These are phyloP conservation scores for Xylaria sp. DNA, from an alignment of 2,329 filamentous ascomycete genomes.

Conservation along the genomic window DNA sequence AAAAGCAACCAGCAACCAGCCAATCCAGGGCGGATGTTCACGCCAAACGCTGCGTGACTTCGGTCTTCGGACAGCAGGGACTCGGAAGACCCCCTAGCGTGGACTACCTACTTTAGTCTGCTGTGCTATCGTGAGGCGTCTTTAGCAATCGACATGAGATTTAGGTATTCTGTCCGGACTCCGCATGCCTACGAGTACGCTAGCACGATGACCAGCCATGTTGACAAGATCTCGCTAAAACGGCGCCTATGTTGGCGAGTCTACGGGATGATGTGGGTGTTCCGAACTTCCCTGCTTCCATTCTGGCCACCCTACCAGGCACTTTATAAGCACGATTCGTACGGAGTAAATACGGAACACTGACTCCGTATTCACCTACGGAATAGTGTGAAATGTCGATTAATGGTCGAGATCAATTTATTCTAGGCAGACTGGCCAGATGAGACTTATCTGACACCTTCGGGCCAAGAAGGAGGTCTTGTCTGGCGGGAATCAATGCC, in stretches of 20 bases:
- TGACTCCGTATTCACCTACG: no score
- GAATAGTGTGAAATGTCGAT: no score
- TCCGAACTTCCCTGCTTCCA: no score
- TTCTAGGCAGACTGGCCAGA: background rate
- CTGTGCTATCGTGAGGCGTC: conserved; percentile 9
- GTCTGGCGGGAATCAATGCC: conserved; percentile 18
- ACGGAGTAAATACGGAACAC: no score
- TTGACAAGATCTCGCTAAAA: no score
- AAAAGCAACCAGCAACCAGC: background rate
- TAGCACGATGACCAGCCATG: no score
- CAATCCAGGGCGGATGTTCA: background rate
- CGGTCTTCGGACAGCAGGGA: background rate
- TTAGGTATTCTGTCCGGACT: conserved; percentile 2
- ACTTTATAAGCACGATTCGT: no score
- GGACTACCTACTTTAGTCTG: background rate
- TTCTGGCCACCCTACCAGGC: no score
- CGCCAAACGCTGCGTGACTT: background rate
- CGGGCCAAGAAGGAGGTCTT: background rate
- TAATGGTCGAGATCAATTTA: no score
- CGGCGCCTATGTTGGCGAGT: no score
- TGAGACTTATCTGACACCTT: conserved; percentile 1
- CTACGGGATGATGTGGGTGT: no score
- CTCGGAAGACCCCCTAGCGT: background rate
- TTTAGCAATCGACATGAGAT: conserved; percentile 2
- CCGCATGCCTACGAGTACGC: background rate